A percentile compares a stretch with the other conserved stretches of the same genome.
These are phyloP conservation scores for apple (Malus domestica) DNA, from an alignment of 306 rosid genomes.

Conservation along the genomic window ASM211411v1 NC_041800.1:7106501-7107000, in stretches of 20 bases:
- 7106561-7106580: too few relatives aligned
- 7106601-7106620: too few relatives aligned
- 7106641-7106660: too few relatives aligned
- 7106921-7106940: slow-evolving; percentile 55
- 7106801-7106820: slow-evolving; percentile 54
- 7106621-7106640: too few relatives aligned
- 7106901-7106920: slow-evolving; percentile 40
- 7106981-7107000: background rate
- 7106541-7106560: too few relatives aligned
- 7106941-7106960: background rate
- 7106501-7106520: too few relatives aligned
- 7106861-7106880: background rate
- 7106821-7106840: slow-evolving; percentile 13
- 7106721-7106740: background rate
- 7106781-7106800: slow-evolving; percentile 53
- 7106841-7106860: background rate
- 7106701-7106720: background rate
- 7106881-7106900: slow-evolving; percentile 43
- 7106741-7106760: background rate
- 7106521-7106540: too few relatives aligned
- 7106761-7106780: slow-evolving; percentile 29
- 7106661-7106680: too few relatives aligned
- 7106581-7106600: too few relatives aligned
- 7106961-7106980: background rate
- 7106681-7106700: too few relatives aligned